A percentile compares a stretch with the other conserved stretches of the same genome.
These are phyloP conservation scores for Elymus sibiricus DNA, from an alignment of 176 grass and related monocot species.

Conservation along the genomic window DNA sequence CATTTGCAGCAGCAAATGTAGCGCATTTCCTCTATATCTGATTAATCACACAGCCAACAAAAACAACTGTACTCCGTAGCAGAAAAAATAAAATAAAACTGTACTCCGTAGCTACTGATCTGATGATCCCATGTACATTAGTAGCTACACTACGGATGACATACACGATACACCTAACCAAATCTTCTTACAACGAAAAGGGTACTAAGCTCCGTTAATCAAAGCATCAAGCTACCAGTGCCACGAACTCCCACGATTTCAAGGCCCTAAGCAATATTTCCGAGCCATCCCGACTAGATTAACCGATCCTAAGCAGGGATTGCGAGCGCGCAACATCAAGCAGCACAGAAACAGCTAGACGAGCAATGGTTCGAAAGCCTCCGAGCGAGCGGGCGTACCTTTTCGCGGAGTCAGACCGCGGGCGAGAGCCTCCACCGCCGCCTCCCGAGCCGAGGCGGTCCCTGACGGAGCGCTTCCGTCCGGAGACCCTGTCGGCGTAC, in stretches of 20 bases:
- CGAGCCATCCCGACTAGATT: neutral
- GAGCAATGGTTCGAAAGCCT: neutral
- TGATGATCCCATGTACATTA: neutral
- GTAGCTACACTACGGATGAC: neutral
- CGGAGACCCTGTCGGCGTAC: slow-evolving; percentile 49
- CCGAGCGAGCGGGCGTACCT: slow-evolving; percentile 35
- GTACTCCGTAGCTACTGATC: neutral
- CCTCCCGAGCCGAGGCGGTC: slow-evolving; percentile 44
- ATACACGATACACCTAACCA: neutral
- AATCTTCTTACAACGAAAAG: neutral
- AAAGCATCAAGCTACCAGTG: neutral
- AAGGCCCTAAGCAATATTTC: neutral
- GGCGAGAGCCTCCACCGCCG: slow-evolving; percentile 2
- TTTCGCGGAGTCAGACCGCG: slow-evolving; percentile 30
- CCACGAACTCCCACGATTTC: neutral
- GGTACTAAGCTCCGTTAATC: neutral
- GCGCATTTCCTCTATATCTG: neutral
- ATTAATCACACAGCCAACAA: neutral
- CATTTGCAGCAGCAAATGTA: neutral
- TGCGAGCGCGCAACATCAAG: neutral
- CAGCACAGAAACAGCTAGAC: neutral
- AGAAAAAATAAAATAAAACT: neutral
- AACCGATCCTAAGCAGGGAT: neutral
- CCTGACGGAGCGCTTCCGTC: slow-evolving; percentile 58
- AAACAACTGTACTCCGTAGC: neutral